phyloP scores from a whole-genome alignment of 306 rosid species.

The Cucumis hystrix region DNA sequence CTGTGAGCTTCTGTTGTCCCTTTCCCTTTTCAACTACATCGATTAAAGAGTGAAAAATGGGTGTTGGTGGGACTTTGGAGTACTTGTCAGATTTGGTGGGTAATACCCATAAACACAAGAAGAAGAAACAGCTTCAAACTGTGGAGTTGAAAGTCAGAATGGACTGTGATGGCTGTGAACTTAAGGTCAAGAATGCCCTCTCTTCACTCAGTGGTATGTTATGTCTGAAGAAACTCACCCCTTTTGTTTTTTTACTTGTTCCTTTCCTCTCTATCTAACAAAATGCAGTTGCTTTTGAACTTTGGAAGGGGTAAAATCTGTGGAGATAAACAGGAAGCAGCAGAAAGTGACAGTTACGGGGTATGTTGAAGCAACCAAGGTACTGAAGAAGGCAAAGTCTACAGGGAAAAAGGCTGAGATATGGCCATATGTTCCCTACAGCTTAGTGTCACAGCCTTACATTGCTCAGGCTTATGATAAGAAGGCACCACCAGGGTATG shows the following conservation, averaged over 20 bases:
- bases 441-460: slow-evolving; percentile 74
- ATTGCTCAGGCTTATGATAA: slow-evolving; percentile 76
- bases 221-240: slow-evolving; percentile 4
- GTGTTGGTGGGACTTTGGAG: slow-evolving; percentile 78
- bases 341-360: slow-evolving; percentile 88
- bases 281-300: not conserved
- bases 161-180: slow-evolving; percentile 99
- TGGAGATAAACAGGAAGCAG: slow-evolving; percentile 87
- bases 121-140: slow-evolving; percentile 72
- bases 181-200: slow-evolving; percentile 85
- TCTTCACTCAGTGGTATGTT: slow-evolving; percentile 62
- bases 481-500: slow-evolving; percentile 95
- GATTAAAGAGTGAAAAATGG: slow-evolving; percentile 43
- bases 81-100: slow-evolving; percentile 76
- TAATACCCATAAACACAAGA: slow-evolving; percentile 43
- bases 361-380: slow-evolving; percentile 76
- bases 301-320: slow-evolving; percentile 73
- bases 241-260: not conserved
- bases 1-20: not conserved
- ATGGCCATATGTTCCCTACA: slow-evolving; percentile 95
- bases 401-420: slow-evolving; percentile 87
- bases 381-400: slow-evolving; percentile 83
- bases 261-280: slow-evolving; percentile 1
- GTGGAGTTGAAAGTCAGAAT: slow-evolving; percentile 87
- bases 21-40: not conserved